Percentiles rank a stretch among this genome's conserved stretches.
These are phyloP conservation scores for Colletotrichum eremochloae DNA, from an alignment of 2,329 filamentous ascomycete genomes.

Conservation along the genomic window DNA sequence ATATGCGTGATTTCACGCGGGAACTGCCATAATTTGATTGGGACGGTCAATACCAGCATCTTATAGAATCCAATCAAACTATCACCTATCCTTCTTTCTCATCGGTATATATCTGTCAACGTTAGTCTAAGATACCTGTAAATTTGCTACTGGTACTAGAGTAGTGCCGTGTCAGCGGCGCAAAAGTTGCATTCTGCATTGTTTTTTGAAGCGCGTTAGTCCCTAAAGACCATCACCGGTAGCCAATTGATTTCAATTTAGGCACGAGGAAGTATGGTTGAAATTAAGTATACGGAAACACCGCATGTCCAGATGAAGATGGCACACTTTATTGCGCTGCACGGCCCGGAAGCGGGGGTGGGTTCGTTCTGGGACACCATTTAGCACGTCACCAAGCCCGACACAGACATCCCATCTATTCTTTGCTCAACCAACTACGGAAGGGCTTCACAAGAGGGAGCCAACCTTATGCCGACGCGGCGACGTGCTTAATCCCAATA, in stretches of 20 bases:
- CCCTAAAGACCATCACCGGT: too few relatives aligned
- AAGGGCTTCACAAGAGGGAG: neutral
- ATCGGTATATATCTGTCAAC: too few relatives aligned
- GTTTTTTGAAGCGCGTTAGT: too few relatives aligned
- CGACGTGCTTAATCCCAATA: neutral
- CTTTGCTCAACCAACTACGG: neutral
- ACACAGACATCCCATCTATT: neutral
- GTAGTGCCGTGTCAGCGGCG: too few relatives aligned
- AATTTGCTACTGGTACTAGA: too few relatives aligned
- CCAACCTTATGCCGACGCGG: neutral
- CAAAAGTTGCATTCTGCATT: too few relatives aligned
- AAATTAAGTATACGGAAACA: too few relatives aligned
- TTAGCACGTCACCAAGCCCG: neutral
- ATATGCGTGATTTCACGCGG: conserved; percentile 49
- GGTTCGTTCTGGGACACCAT: neutral
- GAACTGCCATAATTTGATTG: conserved; percentile 49
- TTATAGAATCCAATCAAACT: conserved; percentile 43
- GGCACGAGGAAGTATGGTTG: too few relatives aligned
- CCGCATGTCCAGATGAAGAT: too few relatives aligned
- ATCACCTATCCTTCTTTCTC: too few relatives aligned
- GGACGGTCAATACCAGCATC: conserved; percentile 50
- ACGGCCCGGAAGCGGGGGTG: neutral
- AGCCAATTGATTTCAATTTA: too few relatives aligned
- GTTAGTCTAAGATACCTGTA: too few relatives aligned
- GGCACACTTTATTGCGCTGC: neutral